Evolutionary conservation across 208 protist species (phyloP).

Genomic region (Acanthamoeba castellanii): DNA sequence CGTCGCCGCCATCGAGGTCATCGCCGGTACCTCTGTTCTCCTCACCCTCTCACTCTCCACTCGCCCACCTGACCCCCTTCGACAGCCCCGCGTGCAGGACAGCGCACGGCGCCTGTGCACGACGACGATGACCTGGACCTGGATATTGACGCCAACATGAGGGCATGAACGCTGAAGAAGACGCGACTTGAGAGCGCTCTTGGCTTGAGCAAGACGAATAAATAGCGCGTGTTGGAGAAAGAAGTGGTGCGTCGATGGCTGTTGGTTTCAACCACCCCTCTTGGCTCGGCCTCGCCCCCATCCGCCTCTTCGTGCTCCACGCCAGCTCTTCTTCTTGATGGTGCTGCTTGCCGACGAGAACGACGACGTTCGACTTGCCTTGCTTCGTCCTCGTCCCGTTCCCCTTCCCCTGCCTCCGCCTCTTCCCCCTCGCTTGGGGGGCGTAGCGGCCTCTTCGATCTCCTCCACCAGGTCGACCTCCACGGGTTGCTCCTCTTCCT

Average conservation of each 20-base stretch:
- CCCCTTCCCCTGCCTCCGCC: not conserved
- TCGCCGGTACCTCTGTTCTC: not conserved
- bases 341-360: not conserved
- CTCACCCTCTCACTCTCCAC: not conserved
- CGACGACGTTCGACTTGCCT: not conserved
- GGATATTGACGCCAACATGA: slow-evolving; percentile 64
- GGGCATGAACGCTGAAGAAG: not conserved
- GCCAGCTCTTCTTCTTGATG: not conserved
- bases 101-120: not conserved
- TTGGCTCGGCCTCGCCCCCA: not conserved
- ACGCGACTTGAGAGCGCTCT: not conserved
- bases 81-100: not conserved
- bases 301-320: not conserved
- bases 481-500: not conserved
- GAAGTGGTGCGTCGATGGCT: not conserved
- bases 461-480: not conserved
- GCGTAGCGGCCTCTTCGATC: not conserved
- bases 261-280: not conserved
- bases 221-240: not conserved
- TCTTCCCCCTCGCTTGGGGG: not conserved
- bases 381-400: not conserved
- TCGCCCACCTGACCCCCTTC: not conserved
- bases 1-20: not conserved
- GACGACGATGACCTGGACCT: slow-evolving; percentile 56
- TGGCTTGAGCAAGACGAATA: not conserved